Evolutionary conservation across 331 rosid genomes (phyloP), one percentile per base, ranked within the genome.

Genomic region (Spiraea crenata): DNA sequence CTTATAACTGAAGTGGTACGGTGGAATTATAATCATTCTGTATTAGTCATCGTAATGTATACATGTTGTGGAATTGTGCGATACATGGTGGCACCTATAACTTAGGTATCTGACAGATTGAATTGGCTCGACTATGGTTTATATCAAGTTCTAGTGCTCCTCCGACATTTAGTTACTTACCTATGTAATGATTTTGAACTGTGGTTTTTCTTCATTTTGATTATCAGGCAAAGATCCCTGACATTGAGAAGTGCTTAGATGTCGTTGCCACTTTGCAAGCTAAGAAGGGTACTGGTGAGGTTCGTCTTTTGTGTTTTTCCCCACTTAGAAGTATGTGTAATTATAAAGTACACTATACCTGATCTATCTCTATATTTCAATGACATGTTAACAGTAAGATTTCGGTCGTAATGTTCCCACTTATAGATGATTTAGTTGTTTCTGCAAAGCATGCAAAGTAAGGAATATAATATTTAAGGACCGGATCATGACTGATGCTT

Each of bases 281-380:
- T 81, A 83, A 88, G 93, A 91, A 91, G 91, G 96, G 85, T 59
- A 79, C 96, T 31, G 92, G 92, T 82, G 96, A 91, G 97, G 99
- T 91, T 87, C 74, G 96, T 95, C 54, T 72, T 65, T 66, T 41
- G 65, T 48, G 25, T 58, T 40, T 48, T 67, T 59, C 56, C 44
- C 14, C 35, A 73, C 64, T 37, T 67, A 39, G 57, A 38, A 58
- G 19, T 70, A 65, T 70, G 50, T 67, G 35, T 56, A 44, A 45
- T 49, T 16, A 16, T 5, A 8, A 45, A 73, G n/a, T 45, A 51
- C 15, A 10, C 66, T 59, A 31, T 67, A 8, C 51, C 16, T 61
- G 65, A 14, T 47, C 3, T 55, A 55, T 55, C 54, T 55, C 37
- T 38, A 40, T 41, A 40, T 41, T 37, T 69, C 5, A 55, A 52